phyloP scores from a whole-genome alignment of 2,329 filamentous ascomycete genomes.

The Clonostachys byssicola region DNA sequence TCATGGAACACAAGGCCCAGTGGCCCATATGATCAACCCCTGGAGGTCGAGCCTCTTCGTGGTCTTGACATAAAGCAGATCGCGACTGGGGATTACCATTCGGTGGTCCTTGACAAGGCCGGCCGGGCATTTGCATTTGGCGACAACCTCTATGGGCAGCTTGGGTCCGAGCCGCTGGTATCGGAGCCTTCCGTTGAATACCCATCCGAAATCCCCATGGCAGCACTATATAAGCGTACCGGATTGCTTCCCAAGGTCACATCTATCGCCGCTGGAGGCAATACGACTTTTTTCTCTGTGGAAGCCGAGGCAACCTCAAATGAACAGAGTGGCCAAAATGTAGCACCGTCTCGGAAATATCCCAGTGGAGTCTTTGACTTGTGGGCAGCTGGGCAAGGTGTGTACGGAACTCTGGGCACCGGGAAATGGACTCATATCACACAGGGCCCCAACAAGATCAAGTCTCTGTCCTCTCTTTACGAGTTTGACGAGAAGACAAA shows the following conservation, averaged over 20 bases:
- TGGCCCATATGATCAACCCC: constrained; percentile 76
- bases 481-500: constrained; percentile 79
- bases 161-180: constrained; percentile 71
- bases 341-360: constrained; percentile 23
- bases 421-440: constrained; percentile 90
- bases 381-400: constrained; percentile 84
- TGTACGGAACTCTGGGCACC: constrained; percentile 78
- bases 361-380: constrained; percentile 51
- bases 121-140: constrained; percentile 84
- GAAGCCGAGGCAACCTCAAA: constrained; percentile 60
- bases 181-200: constrained; percentile 61
- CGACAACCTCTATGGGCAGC: constrained; percentile 86
- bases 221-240: constrained; percentile 67
- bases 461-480: constrained; percentile 74
- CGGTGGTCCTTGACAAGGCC: constrained; percentile 68
- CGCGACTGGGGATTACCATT: constrained; percentile 84
- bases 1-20: constrained; percentile 73
- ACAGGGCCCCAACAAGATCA: constrained; percentile 72
- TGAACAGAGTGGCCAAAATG: constrained; percentile 6
- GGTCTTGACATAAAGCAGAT: constrained; percentile 70
- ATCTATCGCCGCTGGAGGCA: constrained; percentile 77
- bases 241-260: constrained; percentile 64
- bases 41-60: constrained; percentile 70
- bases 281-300: constrained; percentile 82
- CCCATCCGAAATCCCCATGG: constrained; percentile 67